phyloP scores from a whole-genome alignment of 768 basidiomycete species.

The Termitomyces eurrhizus region DNA sequence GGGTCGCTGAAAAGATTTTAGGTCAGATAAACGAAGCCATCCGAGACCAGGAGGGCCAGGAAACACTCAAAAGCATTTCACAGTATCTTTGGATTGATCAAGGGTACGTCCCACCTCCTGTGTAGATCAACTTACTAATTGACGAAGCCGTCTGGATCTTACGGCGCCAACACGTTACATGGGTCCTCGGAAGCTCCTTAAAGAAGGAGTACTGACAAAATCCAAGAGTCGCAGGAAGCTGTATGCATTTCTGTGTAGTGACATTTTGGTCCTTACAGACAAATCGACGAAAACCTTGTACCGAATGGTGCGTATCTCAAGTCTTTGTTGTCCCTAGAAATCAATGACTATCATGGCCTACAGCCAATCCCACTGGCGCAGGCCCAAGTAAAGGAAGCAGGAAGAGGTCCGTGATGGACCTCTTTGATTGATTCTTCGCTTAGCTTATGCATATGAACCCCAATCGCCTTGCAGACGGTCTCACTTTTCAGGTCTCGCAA shows the following conservation, averaged over 20 bases:
- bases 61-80: constrained; percentile 70
- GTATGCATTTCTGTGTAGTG: constrained; percentile 79
- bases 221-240: constrained; percentile 80
- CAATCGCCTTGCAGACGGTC: constrained; percentile 46
- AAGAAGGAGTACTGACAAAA: constrained; percentile 61
- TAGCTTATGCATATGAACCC: not conserved
- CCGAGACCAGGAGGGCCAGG: constrained; percentile 75
- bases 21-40: constrained; percentile 86
- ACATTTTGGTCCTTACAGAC: constrained; percentile 85
- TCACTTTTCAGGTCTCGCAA: constrained; percentile 60
- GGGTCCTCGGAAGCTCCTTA: constrained; percentile 35
- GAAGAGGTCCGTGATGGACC: constrained; percentile 38
- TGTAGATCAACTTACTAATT: constrained; percentile 18
- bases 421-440: not conserved
- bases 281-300: constrained; percentile 67
- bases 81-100: constrained; percentile 85
- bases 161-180: constrained; percentile 84
- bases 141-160: constrained; percentile 64
- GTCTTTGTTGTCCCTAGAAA: not conserved
- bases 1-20: constrained; percentile 69
- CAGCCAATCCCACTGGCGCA: constrained; percentile 78
- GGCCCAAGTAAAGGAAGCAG: constrained; percentile 51
- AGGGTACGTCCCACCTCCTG: constrained; percentile 45
- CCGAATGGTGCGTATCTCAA: constrained; percentile 47
- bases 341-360: constrained; percentile 1